Percentiles rank a stretch among this genome's conserved stretches.
phyloP scores from a whole-genome alignment of 495 filamentous ascomycete genomes.

The Mytilinidion resinicola region DNA sequence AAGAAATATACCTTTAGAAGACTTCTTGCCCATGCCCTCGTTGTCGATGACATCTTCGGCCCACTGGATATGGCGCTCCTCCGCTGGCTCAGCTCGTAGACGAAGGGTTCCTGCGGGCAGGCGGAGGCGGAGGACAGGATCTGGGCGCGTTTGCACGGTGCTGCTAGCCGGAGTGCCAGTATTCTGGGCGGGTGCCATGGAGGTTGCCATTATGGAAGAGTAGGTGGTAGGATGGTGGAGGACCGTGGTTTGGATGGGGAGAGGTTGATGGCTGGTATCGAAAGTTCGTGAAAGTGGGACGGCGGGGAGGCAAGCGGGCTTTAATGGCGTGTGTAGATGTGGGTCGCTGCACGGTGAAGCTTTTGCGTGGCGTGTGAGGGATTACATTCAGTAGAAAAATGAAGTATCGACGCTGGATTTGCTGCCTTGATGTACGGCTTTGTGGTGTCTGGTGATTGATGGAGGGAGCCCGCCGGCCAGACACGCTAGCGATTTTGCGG shows the following conservation, averaged over 20 bases:
- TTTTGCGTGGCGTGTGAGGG: slow-evolving; percentile 20
- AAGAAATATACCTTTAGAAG: slow-evolving; percentile 69
- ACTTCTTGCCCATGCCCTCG: slow-evolving; percentile 89
- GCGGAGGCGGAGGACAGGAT: slow-evolving; percentile 21
- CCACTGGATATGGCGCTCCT: slow-evolving; percentile 63
- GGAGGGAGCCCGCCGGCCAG: neutral
- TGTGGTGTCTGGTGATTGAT: slow-evolving; percentile 26
- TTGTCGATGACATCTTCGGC: slow-evolving; percentile 93
- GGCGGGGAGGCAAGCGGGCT: slow-evolving; percentile 7
- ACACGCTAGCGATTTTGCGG: neutral
- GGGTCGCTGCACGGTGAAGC: neutral
- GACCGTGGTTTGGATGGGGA: neutral
- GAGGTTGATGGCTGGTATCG: neutral
- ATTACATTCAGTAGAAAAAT: slow-evolving; percentile 20
- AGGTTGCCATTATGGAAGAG: slow-evolving; percentile 8
- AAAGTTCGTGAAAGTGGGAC: slow-evolving; percentile 12
- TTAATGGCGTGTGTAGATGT: neutral
- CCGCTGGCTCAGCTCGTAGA: slow-evolving; percentile 32
- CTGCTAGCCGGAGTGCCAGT: slow-evolving; percentile 1
- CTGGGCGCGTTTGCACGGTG: slow-evolving; percentile 5
- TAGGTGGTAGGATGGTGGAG: neutral
- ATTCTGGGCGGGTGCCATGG: neutral
- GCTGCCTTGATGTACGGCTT: slow-evolving; percentile 23
- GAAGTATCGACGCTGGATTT: slow-evolving; percentile 23
- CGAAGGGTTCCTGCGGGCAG: slow-evolving; percentile 29